phyloP scores from a whole-genome alignment of 208 protist genomes.

The Novymonas esmeraldas region DNA sequence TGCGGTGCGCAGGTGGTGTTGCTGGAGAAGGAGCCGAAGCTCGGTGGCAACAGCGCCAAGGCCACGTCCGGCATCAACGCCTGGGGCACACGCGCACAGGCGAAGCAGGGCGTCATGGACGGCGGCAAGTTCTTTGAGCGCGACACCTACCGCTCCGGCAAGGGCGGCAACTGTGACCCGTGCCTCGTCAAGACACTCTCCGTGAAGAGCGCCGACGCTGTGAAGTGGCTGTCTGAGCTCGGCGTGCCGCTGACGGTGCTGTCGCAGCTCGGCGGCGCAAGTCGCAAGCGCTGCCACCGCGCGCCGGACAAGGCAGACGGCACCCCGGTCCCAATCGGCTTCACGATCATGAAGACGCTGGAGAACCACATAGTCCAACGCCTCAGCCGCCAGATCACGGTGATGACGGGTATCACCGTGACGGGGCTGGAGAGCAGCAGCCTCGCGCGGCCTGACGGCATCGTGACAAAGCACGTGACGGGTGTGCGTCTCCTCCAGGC shows the following conservation, averaged over 20 bases:
- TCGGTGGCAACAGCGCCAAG: constrained; percentile 97
- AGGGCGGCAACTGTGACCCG: constrained; percentile 67
- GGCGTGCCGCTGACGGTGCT: constrained; percentile 87
- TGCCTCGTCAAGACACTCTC: constrained; percentile 89
- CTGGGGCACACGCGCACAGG: constrained; percentile 88
- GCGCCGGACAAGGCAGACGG: constrained; percentile 70
- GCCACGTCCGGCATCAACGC: constrained; percentile 97
- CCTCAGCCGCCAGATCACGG: constrained; percentile 52
- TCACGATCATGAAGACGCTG: constrained; percentile 89
- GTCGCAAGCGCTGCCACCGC: constrained; percentile 87
- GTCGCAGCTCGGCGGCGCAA: constrained; percentile 92
- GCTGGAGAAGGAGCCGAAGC: constrained; percentile 88
- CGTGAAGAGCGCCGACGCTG: constrained; percentile 65
- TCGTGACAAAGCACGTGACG: constrained; percentile 41
- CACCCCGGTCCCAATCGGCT: constrained; percentile 87
- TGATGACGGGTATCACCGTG: constrained; percentile 66
- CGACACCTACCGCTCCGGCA: constrained; percentile 75
- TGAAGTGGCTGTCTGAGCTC: constrained; percentile 79
- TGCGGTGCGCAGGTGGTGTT: constrained; percentile 89
- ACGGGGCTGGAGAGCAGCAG: constrained; percentile 45
- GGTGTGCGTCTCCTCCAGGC: constrained; percentile 42
- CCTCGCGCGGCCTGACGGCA: constrained; percentile 37
- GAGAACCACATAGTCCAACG: constrained; percentile 72
- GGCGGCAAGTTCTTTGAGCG: constrained; percentile 78
- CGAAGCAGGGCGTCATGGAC: constrained; percentile 63